phyloP scores from a whole-genome alignment of 148 eudicot genomes.

The Arctostaphylos glauca region DNA sequence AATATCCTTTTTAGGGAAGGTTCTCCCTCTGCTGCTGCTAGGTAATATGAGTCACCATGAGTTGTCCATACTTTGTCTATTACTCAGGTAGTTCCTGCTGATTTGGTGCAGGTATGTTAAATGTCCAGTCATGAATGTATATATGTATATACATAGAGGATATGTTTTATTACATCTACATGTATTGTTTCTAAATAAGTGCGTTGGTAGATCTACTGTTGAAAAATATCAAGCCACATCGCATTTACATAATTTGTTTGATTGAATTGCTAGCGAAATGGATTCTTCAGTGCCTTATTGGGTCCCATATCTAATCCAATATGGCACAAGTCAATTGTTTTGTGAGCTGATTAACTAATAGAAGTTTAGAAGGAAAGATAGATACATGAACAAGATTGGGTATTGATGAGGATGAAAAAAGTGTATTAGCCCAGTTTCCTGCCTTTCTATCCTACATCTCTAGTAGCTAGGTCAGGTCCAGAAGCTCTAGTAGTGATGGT shows the following conservation, averaged over 20 bases:
- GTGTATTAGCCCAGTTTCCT: no score
- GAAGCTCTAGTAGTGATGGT: no score
- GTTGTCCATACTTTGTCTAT: neutral
- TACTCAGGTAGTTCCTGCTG: neutral
- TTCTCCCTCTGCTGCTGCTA: conserved; percentile 31
- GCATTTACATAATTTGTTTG: neutral
- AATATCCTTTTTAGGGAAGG: conserved; percentile 58
- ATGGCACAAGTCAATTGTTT: no score
- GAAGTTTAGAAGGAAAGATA: no score
- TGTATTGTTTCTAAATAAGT: neutral
- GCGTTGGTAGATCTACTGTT: neutral
- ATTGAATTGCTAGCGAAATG: neutral
- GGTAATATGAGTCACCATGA: conserved; percentile 19
- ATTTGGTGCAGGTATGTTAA: neutral
- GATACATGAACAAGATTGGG: no score
- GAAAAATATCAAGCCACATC: neutral
- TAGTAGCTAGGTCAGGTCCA: no score
- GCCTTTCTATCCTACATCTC: no score
- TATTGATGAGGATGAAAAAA: no score
- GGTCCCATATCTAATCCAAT: neutral
- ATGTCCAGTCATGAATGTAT: neutral
- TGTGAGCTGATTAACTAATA: no score
- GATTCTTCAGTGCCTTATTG: neutral
- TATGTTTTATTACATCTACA: neutral
- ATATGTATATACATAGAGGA: neutral